Percentiles rank a stretch among this genome's conserved stretches.
Conservation (phyloP, 148 eudicot species). For the Rhododendron molle region DNA sequence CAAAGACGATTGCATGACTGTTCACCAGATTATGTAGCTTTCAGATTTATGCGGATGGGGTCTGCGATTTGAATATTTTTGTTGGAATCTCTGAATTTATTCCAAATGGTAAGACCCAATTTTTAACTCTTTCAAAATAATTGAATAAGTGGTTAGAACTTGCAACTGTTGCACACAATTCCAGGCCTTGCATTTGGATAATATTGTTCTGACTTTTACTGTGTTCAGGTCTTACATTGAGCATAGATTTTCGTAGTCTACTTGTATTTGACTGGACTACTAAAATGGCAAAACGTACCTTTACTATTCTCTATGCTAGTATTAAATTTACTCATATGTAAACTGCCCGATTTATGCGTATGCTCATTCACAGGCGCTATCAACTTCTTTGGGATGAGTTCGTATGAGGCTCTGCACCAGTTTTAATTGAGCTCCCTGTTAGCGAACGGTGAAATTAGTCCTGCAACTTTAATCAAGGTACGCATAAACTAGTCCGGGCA, state of each 20-base stretch:
- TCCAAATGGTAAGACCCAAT: background rate
- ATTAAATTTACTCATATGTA: background rate
- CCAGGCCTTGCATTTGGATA: background rate
- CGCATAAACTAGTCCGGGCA: too few species aligned
- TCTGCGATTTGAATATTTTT: background rate
- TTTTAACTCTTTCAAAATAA: background rate
- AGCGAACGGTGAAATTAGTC: background rate
- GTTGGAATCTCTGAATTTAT: background rate
- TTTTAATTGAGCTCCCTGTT: background rate
- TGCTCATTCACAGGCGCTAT: too few species aligned
- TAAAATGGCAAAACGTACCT: background rate
- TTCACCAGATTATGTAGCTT: slow-evolving; percentile 2
- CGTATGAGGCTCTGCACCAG: background rate
- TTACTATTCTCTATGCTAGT: background rate
- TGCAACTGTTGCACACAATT: background rate
- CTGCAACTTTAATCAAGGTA: background rate
- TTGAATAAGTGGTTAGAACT: background rate
- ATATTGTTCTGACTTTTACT: background rate
- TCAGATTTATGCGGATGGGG: slow-evolving; percentile 5
- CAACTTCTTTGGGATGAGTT: background rate
- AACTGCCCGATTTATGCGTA: background rate
- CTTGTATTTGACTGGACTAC: background rate
- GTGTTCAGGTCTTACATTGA: background rate
- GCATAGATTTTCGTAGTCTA: background rate
- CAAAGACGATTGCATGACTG: background rate